Percentiles rank a stretch among this genome's conserved stretches.
phyloP scores from a whole-genome alignment of 169 alveolate species.

The Neospora caninum region DNA sequence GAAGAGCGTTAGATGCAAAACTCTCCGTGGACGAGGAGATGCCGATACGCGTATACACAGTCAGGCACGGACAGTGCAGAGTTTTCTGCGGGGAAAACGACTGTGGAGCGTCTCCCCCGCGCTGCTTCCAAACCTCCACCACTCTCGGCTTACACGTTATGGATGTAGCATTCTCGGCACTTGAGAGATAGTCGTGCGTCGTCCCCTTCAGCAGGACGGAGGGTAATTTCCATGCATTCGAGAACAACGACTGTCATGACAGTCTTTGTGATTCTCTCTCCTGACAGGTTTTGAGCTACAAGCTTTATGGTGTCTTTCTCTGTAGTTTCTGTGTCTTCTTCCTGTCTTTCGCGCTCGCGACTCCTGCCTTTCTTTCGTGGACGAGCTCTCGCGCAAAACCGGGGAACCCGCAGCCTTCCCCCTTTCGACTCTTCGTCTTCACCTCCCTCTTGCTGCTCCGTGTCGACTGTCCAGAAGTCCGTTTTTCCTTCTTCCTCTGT shows the following conservation, averaged over 20 bases:
- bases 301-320: neutral
- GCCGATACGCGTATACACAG: too few relatives aligned
- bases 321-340: neutral
- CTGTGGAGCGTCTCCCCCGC: too few relatives aligned
- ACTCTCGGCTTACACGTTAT: neutral
- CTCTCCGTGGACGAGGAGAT: too few relatives aligned
- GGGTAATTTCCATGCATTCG: neutral
- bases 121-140: too few relatives aligned
- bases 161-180: constrained; percentile 20
- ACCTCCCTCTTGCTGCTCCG: too few relatives aligned
- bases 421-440: neutral
- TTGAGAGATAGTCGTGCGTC: neutral
- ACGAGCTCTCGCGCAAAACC: neutral
- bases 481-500: too few relatives aligned
- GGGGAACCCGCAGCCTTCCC: neutral
- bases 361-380: neutral
- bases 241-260: constrained; percentile 18
- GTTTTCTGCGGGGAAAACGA: too few relatives aligned
- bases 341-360: neutral
- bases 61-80: too few relatives aligned
- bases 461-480: too few relatives aligned
- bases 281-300: neutral
- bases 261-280: neutral
- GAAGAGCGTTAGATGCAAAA: too few relatives aligned
- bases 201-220: neutral